Conservation (phyloP, 768 basidiomycete species). For the Termitomyces sp. region DNA sequence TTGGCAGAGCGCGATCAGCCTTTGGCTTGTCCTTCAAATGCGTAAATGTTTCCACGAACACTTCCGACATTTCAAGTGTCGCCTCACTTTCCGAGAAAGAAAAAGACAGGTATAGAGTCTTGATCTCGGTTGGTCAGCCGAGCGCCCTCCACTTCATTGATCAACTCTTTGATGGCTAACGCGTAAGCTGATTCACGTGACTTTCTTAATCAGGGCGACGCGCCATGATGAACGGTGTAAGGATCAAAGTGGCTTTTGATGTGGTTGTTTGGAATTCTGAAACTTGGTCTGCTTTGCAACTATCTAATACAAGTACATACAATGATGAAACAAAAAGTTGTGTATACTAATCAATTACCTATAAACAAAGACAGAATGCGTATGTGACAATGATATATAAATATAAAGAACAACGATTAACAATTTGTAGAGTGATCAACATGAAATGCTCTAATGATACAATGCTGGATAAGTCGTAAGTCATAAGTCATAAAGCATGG, state of each 20-base stretch:
- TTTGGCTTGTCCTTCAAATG: slow-evolving; percentile 68
- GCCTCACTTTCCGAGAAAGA: background rate
- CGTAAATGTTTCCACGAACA: slow-evolving; percentile 62
- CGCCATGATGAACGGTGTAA: background rate
- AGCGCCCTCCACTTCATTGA: no score
- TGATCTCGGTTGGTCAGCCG: background rate
- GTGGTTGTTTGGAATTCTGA: background rate
- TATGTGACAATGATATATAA: no score
- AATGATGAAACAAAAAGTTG: background rate
- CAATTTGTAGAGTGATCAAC: slow-evolving; percentile 2
- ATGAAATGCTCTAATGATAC: slow-evolving; percentile 9
- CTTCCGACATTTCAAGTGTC: slow-evolving; percentile 42
- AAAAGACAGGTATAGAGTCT: background rate
- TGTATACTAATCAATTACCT: background rate
- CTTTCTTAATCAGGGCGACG: background rate
- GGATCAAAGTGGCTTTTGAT: no score
- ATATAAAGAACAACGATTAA: background rate
- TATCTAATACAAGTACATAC: slow-evolving; percentile 1
- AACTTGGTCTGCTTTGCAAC: background rate
- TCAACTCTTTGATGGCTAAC: no score
- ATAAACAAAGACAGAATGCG: background rate
- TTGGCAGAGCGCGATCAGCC: slow-evolving; percentile 60
- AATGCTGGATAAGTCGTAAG: background rate
- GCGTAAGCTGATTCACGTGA: slow-evolving; percentile 10
- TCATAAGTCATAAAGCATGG: background rate